Evolutionary conservation across 2,329 filamentous ascomycete genomes (phyloP).

Genomic region (Aureobasidium sp.): DNA sequence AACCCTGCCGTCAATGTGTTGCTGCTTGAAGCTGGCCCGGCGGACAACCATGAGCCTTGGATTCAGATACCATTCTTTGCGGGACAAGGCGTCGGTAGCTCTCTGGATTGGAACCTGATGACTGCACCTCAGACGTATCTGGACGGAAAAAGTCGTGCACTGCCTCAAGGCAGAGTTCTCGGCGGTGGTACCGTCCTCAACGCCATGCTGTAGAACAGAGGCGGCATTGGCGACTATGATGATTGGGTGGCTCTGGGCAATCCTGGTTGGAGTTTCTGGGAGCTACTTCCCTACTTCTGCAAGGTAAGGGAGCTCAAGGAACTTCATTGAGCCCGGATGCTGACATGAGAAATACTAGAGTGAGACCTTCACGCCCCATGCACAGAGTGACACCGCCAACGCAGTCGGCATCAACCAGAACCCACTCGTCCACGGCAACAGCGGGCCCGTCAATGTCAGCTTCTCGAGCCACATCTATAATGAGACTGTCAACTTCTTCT

Average conservation of each 20-base stretch:
- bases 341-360: conserved; percentile 6
- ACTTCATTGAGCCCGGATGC: not conserved
- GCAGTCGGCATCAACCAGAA: conserved; percentile 35
- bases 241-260: conserved; percentile 53
- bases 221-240: conserved; percentile 43
- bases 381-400: conserved; percentile 25
- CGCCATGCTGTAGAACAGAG: conserved; percentile 32
- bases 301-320: conserved; percentile 22
- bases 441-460: conserved; percentile 43
- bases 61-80: conserved; percentile 24
- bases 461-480: conserved; percentile 36
- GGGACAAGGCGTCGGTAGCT: conserved; percentile 21
- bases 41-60: conserved; percentile 19
- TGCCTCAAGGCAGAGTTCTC: conserved; percentile 24
- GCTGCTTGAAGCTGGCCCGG: conserved; percentile 25
- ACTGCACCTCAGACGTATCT: conserved; percentile 22
- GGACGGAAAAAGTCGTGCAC: conserved; percentile 20
- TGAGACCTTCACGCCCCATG: conserved; percentile 27
- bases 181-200: conserved; percentile 30
- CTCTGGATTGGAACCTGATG: conserved; percentile 25
- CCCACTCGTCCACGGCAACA: conserved; percentile 32
- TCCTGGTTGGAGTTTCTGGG: conserved; percentile 50
- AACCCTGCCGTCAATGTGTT: conserved; percentile 24
- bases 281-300: conserved; percentile 32
- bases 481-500: conserved; percentile 29